Evolutionary conservation across 2,329 filamentous ascomycete genomes (phyloP).

Genomic region (Elsinoe necatrix): DNA sequence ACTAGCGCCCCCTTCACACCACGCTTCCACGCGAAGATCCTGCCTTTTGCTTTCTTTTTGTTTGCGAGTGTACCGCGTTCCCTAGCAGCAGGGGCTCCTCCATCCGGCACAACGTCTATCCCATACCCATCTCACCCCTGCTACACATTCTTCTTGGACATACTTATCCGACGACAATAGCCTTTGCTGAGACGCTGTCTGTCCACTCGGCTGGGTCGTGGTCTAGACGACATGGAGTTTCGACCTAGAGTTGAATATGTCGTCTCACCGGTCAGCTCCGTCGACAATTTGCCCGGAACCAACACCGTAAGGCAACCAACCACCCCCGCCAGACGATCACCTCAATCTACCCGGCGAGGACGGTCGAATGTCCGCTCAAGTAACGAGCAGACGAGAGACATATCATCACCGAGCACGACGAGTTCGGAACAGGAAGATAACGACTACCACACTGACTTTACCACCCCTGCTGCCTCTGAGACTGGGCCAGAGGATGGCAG

Average conservation of each 20-base stretch:
- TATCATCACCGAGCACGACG: conserved; percentile 28
- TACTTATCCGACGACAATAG: neutral
- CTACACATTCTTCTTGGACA: conserved; percentile 4
- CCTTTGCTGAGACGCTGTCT: neutral
- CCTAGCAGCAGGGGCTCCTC: neutral
- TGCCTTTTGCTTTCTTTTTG: conserved; percentile 3
- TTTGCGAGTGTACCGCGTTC: neutral
- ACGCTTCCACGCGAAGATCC: neutral
- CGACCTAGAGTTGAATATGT: neutral
- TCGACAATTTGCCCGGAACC: conserved; percentile 8
- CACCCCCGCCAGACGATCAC: neutral
- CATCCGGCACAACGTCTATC: neutral
- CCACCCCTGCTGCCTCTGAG: conserved; percentile 28
- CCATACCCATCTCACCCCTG: neutral
- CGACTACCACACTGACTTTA: conserved; percentile 31
- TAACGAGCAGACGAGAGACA: conserved; percentile 18
- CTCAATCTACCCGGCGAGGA: neutral
- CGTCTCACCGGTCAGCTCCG: conserved; percentile 13
- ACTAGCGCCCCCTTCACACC: conserved; percentile 2
- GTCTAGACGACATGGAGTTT: conserved; percentile 3
- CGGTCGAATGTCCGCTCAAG: neutral
- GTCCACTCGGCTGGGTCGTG: neutral
- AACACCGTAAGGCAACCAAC: neutral
- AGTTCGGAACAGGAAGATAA: conserved; percentile 20
- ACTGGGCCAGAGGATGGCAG: conserved; percentile 26